Conservation (phyloP, 1,284 basidiomycete genomes). For the Trichosporon sp. region DNA sequence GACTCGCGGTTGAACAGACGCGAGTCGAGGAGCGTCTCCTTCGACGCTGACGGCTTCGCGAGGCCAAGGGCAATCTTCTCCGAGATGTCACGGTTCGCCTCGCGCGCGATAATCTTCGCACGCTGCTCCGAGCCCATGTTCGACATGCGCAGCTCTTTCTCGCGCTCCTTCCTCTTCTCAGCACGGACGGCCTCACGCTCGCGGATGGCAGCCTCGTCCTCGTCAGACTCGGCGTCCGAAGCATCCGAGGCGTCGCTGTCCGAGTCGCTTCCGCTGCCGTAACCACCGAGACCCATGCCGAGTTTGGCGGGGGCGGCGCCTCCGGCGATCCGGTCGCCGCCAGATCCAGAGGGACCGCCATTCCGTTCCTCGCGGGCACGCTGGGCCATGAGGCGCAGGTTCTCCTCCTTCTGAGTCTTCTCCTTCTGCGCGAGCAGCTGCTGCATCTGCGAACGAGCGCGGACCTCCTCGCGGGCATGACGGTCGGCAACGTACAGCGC, state of each 20-base stretch:
- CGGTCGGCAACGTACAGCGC: constrained; percentile 94
- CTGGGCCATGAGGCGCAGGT: constrained; percentile 88
- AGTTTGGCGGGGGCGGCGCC: constrained; percentile 7
- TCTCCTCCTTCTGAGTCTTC: constrained; percentile 96
- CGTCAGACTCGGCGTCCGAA: constrained; percentile 50
- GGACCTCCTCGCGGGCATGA: constrained; percentile 96
- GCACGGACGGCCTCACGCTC: constrained; percentile 86
- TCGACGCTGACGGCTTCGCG: constrained; percentile 91
- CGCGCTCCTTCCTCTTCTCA: constrained; percentile 89
- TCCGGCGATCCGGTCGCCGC: constrained; percentile 51
- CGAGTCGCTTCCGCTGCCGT: constrained; percentile 63
- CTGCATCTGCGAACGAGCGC: constrained; percentile 94
- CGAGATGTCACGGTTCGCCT: constrained; percentile 97
- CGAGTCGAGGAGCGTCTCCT: constrained; percentile 95
- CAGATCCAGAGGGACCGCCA: constrained; percentile 59
- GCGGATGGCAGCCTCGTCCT: constrained; percentile 79
- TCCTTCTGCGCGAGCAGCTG: constrained; percentile 98
- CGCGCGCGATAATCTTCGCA: constrained; percentile 86
- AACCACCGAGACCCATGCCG: constrained; percentile 76
- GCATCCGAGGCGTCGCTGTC: constrained; percentile 19
- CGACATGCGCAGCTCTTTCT: constrained; percentile 97
- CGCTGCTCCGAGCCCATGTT: constrained; percentile 98
- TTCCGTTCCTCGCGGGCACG: constrained; percentile 90
- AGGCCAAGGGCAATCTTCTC: constrained; percentile 98
- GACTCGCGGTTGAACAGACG: constrained; percentile 96